These are phyloP conservation scores for Backusella tarrabulga DNA, from an alignment of 192 early-diverging fungal species.

Conservation along the genomic window DNA sequence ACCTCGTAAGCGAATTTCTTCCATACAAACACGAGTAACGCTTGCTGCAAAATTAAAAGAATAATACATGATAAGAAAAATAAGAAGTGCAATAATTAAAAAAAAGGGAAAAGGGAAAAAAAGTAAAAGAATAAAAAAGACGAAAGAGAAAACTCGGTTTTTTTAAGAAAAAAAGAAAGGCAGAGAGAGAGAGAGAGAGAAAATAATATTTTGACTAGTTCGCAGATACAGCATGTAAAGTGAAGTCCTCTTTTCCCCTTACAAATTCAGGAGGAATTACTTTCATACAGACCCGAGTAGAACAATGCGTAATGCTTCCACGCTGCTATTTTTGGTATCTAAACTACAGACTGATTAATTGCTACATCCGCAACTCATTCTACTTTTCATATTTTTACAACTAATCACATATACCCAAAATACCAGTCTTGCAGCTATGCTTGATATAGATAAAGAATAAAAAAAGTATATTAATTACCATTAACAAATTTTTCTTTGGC, in stretches of 20 bases:
- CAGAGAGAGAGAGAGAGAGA: background rate
- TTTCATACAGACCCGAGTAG: constrained; percentile 8
- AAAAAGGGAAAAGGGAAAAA: background rate
- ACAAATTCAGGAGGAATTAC: constrained; percentile 7
- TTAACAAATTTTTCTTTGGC: background rate
- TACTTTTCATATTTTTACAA: background rate
- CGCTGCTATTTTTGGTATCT: constrained; percentile 6
- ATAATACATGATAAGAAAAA: constrained; percentile 16
- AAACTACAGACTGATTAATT: constrained; percentile 2
- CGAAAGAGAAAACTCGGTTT: background rate
- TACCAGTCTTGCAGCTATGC: background rate
- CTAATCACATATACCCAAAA: background rate
- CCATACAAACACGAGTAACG: constrained; percentile 23
- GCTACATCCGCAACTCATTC: background rate
- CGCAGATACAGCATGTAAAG: background rate
- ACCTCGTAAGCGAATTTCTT: constrained; percentile 24
- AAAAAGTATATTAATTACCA: background rate
- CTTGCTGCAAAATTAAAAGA: constrained; percentile 21
- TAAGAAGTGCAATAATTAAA: background rate
- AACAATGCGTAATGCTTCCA: background rate
- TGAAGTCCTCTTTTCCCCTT: background rate
- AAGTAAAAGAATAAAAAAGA: background rate
- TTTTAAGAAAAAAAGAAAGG: background rate
- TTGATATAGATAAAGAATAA: background rate
- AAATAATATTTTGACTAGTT: constrained; percentile 6